phyloP scores from a whole-genome alignment of 2,329 filamentous ascomycete species.

The Colletotrichum lentis region DNA sequence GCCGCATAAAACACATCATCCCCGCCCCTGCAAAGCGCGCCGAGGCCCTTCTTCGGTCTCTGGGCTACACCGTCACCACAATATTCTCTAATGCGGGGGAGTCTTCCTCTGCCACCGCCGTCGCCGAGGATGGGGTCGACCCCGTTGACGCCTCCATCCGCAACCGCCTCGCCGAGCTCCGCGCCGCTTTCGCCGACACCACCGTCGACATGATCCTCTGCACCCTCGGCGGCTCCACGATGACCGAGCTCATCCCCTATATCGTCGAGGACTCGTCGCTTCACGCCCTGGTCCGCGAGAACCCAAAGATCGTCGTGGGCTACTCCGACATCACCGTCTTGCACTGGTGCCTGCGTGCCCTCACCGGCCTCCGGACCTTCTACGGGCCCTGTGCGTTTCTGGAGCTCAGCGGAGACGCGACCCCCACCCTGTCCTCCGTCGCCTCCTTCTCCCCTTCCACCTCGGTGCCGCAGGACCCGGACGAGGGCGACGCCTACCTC shows the following conservation, averaged over 20 bases:
- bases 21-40: slow-evolving; percentile 46
- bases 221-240: slow-evolving; percentile 51
- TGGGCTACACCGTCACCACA: slow-evolving; percentile 48
- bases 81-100: slow-evolving; percentile 42
- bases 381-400: slow-evolving; percentile 53
- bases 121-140: slow-evolving; percentile 33
- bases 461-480: not conserved
- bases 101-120: slow-evolving; percentile 23
- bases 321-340: slow-evolving; percentile 54
- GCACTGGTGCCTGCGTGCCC: slow-evolving; percentile 52
- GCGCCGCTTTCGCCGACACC: slow-evolving; percentile 50
- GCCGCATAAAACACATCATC: slow-evolving; percentile 47
- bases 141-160: slow-evolving; percentile 47
- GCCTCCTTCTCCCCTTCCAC: slow-evolving; percentile 10
- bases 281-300: slow-evolving; percentile 45
- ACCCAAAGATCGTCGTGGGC: slow-evolving; percentile 54
- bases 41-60: slow-evolving; percentile 42
- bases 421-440: slow-evolving; percentile 21
- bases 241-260: slow-evolving; percentile 52
- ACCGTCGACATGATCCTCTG: slow-evolving; percentile 49
- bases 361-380: slow-evolving; percentile 53
- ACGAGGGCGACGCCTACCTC: slow-evolving; percentile 41
- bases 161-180: slow-evolving; percentile 51
- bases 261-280: slow-evolving; percentile 49
- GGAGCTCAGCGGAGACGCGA: slow-evolving; percentile 48